Percentiles rank a stretch among this genome's conserved stretches.
These are phyloP conservation scores for Voacanga thouarsii DNA, from an alignment of 257 asterid genomes.

Conservation along the genomic window DNA sequence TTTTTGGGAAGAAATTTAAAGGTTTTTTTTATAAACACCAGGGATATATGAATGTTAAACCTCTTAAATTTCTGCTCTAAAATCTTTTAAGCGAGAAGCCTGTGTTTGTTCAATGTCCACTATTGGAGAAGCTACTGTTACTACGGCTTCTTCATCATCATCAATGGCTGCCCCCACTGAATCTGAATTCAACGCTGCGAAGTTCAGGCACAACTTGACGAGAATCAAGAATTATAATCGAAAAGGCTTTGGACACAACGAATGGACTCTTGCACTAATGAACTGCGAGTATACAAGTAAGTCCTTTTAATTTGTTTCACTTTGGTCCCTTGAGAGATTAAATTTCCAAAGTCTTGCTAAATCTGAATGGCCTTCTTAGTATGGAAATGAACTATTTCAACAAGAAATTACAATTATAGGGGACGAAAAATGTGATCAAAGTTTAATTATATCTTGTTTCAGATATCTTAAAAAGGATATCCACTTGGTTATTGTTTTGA, in stretches of 20 bases:
- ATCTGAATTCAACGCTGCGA: conserved; percentile 71
- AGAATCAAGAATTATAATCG: conserved; percentile 89
- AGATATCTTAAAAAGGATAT: neutral
- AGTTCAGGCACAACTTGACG: conserved; percentile 76
- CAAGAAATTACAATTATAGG: neutral
- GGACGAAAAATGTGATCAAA: neutral
- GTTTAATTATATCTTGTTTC: neutral
- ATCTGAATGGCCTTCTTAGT: neutral
- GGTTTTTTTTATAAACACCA: no score
- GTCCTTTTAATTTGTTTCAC: conserved; percentile 9
- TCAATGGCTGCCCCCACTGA: conserved; percentile 36
- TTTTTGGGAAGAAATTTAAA: no score
- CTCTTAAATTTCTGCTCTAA: no score
- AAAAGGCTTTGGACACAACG: conserved; percentile 80
- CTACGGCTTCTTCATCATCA: conserved; percentile 17
- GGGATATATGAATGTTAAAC: no score
- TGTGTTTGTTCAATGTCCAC: conserved; percentile 58
- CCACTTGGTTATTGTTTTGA: neutral
- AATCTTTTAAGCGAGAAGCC: conserved; percentile 47
- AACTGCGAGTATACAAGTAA: conserved; percentile 80
- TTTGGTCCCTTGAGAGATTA: neutral
- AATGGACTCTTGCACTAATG: conserved; percentile 72
- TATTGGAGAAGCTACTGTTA: conserved; percentile 47
- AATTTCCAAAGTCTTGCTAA: neutral
- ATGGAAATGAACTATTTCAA: neutral